Percentiles rank a stretch among this genome's conserved stretches.
phyloP scores from a whole-genome alignment of 1,284 basidiomycete genomes.

The Earliella scabrosa region DNA sequence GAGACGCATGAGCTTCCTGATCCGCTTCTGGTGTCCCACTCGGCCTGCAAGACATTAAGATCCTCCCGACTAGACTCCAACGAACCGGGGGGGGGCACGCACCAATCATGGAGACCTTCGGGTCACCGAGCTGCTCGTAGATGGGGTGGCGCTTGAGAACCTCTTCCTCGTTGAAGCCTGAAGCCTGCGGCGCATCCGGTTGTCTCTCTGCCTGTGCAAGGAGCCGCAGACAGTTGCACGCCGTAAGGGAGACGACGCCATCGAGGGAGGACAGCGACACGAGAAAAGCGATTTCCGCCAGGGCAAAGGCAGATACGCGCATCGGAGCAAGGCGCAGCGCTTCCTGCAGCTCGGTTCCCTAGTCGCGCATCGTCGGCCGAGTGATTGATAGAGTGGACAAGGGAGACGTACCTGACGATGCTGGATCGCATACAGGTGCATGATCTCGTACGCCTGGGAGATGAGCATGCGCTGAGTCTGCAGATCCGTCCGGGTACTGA shows the following conservation, averaged over 20 bases:
- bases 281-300: conserved; percentile 74
- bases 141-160: conserved; percentile 68
- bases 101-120: conserved; percentile 71
- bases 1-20: conserved; percentile 71
- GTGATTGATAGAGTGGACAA: neutral
- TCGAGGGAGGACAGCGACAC: conserved; percentile 73
- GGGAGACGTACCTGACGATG: conserved; percentile 44
- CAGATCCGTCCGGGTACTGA: conserved; percentile 59
- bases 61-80: no score
- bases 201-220: conserved; percentile 69
- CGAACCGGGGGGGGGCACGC: no score
- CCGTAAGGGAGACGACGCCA: conserved; percentile 63
- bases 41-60: conserved; percentile 48
- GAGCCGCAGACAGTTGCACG: conserved; percentile 69
- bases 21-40: conserved; percentile 80
- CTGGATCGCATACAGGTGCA: conserved; percentile 58
- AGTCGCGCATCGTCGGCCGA: neutral
- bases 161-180: conserved; percentile 59
- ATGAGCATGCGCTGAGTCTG: conserved; percentile 72
- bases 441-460: conserved; percentile 59
- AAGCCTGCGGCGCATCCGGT: conserved; percentile 54
- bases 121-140: conserved; percentile 80
- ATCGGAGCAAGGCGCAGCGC: conserved; percentile 47
- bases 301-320: conserved; percentile 60
- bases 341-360: conserved; percentile 38